Evolutionary conservation across 2,329 filamentous ascomycete species (phyloP).

Genomic region (Alternaria sp.): DNA sequence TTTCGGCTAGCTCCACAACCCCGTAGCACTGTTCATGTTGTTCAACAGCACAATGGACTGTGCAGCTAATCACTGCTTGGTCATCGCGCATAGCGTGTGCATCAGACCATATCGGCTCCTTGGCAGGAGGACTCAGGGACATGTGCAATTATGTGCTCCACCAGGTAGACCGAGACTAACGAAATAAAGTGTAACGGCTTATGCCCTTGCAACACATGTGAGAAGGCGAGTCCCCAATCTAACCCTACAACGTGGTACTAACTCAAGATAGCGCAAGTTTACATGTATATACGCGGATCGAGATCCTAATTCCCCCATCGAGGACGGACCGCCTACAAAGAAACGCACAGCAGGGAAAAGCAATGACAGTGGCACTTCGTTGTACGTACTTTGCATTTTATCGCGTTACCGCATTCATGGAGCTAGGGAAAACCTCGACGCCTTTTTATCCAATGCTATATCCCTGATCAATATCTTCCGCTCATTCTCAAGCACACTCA

Average conservation of each 20-base stretch:
- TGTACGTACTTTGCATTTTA: slow-evolving; percentile 7
- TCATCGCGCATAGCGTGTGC: background rate
- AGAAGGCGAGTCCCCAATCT: slow-evolving; percentile 55
- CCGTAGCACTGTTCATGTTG: background rate
- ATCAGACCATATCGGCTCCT: background rate
- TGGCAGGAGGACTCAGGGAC: background rate
- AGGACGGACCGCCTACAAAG: slow-evolving; percentile 52
- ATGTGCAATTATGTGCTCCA: background rate
- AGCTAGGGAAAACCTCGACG: background rate
- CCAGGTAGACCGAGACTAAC: slow-evolving; percentile 19
- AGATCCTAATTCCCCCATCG: slow-evolving; percentile 46
- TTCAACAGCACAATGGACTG: background rate
- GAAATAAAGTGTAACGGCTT: slow-evolving; percentile 65
- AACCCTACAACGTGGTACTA: slow-evolving; percentile 17
- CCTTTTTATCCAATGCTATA: background rate
- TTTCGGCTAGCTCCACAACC: background rate
- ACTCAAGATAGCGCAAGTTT: slow-evolving; percentile 51
- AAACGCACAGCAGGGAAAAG: slow-evolving; percentile 36
- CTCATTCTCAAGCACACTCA: background rate
- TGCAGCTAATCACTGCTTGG: background rate
- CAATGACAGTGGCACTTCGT: slow-evolving; percentile 27
- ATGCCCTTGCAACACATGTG: slow-evolving; percentile 66
- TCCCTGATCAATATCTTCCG: background rate
- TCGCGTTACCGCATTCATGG: background rate
- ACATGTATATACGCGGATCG: slow-evolving; percentile 52